Percentiles rank a stretch among this genome's conserved stretches.
Evolutionary conservation across 345 rosid genomes (phyloP).

Genomic region (Jatropha curcas): DNA sequence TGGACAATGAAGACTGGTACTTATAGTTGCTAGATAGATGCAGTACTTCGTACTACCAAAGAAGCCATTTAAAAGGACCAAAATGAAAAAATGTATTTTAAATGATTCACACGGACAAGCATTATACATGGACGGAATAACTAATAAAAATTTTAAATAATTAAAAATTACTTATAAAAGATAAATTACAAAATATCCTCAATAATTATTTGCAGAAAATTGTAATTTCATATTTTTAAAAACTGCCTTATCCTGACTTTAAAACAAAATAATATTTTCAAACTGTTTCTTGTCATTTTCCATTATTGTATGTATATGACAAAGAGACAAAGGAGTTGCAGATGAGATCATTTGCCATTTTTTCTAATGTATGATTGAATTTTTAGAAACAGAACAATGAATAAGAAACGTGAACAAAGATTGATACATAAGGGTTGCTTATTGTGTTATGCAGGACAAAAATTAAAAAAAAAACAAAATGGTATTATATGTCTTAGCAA

Average conservation of each 20-base stretch:
- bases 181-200: background rate
- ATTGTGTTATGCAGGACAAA: no score
- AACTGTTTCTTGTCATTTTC: background rate
- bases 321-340: background rate
- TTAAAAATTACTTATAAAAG: background rate
- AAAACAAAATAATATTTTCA: background rate
- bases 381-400: background rate
- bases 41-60: background rate
- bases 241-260: background rate
- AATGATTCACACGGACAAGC: no score
- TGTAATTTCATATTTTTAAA: background rate
- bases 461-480: no score
- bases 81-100: no score
- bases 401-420: background rate
- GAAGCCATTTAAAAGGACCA: background rate
- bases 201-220: background rate
- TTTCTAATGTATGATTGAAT: background rate
- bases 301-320: no score
- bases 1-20: background rate
- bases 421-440: background rate
- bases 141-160: background rate
- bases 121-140: no score
- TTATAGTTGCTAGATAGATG: background rate
- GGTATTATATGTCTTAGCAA: no score
- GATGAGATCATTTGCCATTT: background rate